Evolutionary conservation across 2,329 filamentous ascomycete genomes (phyloP).

Genomic region (Cercospora nicotianae): DNA sequence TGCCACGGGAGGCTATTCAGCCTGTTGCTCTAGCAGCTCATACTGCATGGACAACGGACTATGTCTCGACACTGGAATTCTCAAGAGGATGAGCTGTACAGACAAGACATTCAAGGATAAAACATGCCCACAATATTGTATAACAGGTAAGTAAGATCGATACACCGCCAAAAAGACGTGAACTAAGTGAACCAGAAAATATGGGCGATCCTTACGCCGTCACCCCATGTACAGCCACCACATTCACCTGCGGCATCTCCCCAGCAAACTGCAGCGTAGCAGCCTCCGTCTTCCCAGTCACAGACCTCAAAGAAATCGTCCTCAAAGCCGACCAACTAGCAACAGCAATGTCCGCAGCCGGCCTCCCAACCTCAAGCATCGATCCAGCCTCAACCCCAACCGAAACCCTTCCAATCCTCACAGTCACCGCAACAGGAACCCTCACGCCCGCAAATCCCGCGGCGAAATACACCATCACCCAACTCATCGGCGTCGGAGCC

Average conservation of each 20-base stretch:
- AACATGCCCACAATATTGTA: slow-evolving; percentile 23
- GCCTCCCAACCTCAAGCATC: slow-evolving; percentile 1
- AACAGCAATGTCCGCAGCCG: slow-evolving; percentile 11
- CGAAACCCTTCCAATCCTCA: slow-evolving; percentile 7
- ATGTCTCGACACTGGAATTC: slow-evolving; percentile 22
- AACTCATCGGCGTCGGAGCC: slow-evolving; percentile 11
- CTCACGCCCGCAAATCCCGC: not conserved
- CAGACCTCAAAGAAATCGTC: slow-evolving; percentile 4
- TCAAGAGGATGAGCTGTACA: slow-evolving; percentile 22
- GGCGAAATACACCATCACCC: not conserved
- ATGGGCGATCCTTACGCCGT: slow-evolving; percentile 11
- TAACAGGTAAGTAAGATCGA: slow-evolving; percentile 13
- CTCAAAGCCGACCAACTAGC: slow-evolving; percentile 12
- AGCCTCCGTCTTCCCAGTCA: slow-evolving; percentile 11
- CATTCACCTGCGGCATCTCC: slow-evolving; percentile 18
- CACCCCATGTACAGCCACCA: slow-evolving; percentile 15
- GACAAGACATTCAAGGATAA: slow-evolving; percentile 20
- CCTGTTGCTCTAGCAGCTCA: slow-evolving; percentile 22
- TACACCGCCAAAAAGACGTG: not conserved
- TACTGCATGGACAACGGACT: slow-evolving; percentile 25
- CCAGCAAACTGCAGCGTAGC: slow-evolving; percentile 13
- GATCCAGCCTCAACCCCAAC: slow-evolving; percentile 2
- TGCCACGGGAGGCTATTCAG: slow-evolving; percentile 10
- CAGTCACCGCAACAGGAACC: slow-evolving; percentile 7
- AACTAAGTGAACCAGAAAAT: slow-evolving; percentile 15